Evolutionary conservation across 2,329 filamentous ascomycete species (phyloP).

Genomic region (Phaeoacremonium minimum): DNA sequence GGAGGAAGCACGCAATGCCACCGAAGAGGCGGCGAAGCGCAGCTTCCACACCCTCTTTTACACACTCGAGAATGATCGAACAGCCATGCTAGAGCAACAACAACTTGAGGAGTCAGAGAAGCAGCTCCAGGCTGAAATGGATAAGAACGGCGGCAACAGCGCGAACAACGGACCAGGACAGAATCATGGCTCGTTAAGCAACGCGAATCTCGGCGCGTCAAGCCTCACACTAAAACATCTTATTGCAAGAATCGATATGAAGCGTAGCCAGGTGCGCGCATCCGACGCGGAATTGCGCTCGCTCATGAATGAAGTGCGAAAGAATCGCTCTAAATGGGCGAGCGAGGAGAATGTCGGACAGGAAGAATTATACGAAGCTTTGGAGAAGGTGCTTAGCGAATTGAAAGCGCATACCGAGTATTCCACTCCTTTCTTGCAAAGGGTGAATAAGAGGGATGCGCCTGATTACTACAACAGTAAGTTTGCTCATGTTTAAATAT

Average conservation of each 20-base stretch:
- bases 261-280: slow-evolving; percentile 83
- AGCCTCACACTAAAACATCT: slow-evolving; percentile 95
- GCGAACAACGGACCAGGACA: slow-evolving; percentile 46
- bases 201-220: slow-evolving; percentile 89
- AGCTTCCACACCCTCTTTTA: slow-evolving; percentile 94
- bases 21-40: slow-evolving; percentile 81
- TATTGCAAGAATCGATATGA: slow-evolving; percentile 90
- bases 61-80: slow-evolving; percentile 89
- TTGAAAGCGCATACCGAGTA: slow-evolving; percentile 97
- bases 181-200: slow-evolving; percentile 86
- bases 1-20: slow-evolving; percentile 86
- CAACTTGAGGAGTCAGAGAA: slow-evolving; percentile 94
- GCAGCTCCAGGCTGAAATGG: slow-evolving; percentile 93
- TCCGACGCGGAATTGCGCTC: slow-evolving; percentile 89
- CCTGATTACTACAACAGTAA: slow-evolving; percentile 91
- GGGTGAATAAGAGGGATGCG: slow-evolving; percentile 94
- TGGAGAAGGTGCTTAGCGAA: slow-evolving; percentile 95
- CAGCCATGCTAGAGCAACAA: slow-evolving; percentile 97
- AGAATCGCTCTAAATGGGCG: slow-evolving; percentile 98
- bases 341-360: slow-evolving; percentile 97
- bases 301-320: slow-evolving; percentile 94
- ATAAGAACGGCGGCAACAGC: slow-evolving; percentile 54
- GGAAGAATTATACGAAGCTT: slow-evolving; percentile 93
- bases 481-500: slow-evolving; percentile 18
- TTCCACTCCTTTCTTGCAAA: slow-evolving; percentile 89